Evolutionary conservation across 805 yeast genomes (phyloP).

Genomic region (Cyberlindnera suaveolens): DNA sequence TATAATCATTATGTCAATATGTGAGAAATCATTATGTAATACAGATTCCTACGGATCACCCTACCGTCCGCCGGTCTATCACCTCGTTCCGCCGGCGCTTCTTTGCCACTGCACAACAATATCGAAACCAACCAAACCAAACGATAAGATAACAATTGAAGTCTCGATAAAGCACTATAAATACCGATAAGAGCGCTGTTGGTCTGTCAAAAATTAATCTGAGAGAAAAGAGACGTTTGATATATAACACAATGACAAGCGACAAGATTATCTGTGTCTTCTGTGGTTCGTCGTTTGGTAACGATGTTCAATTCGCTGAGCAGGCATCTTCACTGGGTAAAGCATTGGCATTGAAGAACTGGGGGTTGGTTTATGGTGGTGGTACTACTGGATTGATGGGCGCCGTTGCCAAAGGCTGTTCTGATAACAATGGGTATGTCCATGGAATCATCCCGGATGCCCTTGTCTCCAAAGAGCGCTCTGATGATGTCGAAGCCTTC

Average conservation of each 20-base stretch:
- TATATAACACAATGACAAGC: background rate
- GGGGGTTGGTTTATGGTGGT: conserved; percentile 86
- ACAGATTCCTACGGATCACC: too few species aligned
- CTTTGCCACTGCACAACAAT: too few species aligned
- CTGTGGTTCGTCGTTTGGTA: conserved; percentile 81
- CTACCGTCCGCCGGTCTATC: too few species aligned
- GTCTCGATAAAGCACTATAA: too few species aligned
- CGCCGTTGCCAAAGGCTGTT: conserved; percentile 53
- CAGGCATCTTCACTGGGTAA: conserved; percentile 58
- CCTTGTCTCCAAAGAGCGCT: conserved; percentile 64
- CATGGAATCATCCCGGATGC: conserved; percentile 88
- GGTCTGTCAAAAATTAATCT: too few species aligned
- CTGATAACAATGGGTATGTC: conserved; percentile 52
- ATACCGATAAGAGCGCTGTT: too few species aligned
- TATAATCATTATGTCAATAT: too few species aligned
- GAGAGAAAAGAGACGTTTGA: too few species aligned
- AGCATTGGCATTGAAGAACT: conserved; percentile 47
- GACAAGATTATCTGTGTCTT: conserved; percentile 61
- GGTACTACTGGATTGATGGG: conserved; percentile 88
- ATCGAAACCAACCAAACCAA: too few species aligned
- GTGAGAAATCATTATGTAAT: too few species aligned
- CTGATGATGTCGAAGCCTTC: conserved; percentile 32
- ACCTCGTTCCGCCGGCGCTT: too few species aligned
- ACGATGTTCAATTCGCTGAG: conserved; percentile 38
- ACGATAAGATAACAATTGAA: too few species aligned